These are phyloP conservation scores for Pyricularia sp. DNA, from an alignment of 2,329 filamentous ascomycete species.

Conservation along the genomic window DNA sequence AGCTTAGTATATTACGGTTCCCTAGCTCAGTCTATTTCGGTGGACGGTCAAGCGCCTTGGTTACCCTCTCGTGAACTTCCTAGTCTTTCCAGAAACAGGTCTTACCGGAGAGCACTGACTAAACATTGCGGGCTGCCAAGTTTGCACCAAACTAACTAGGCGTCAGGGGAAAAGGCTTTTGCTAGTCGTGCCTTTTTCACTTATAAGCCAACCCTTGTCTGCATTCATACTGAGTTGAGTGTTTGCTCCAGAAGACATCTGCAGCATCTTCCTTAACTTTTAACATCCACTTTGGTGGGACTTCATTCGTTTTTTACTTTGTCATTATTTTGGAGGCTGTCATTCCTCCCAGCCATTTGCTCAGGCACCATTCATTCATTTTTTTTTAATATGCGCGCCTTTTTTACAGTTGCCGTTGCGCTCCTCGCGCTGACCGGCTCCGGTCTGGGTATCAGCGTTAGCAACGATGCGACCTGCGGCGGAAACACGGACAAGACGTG, in stretches of 20 bases:
- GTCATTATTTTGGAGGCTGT: background rate
- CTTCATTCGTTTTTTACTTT: background rate
- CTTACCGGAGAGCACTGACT: background rate
- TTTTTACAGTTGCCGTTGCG: background rate
- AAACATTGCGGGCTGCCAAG: background rate
- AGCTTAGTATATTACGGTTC: background rate
- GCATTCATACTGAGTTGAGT: background rate
- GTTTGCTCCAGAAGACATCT: background rate
- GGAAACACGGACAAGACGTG: conserved; percentile 1
- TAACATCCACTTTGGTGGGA: background rate
- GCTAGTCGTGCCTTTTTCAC: too few relatives aligned
- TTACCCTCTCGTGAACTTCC: background rate
- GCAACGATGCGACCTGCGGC: conserved; percentile 8
- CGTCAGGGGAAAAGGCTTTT: background rate
- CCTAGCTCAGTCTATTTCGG: background rate
- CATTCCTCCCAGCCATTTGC: background rate
- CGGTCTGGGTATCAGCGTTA: background rate
- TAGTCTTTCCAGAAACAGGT: background rate
- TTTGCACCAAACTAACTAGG: background rate
- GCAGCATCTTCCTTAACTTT: background rate
- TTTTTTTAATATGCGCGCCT: background rate
- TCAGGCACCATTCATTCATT: background rate
- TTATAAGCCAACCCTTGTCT: background rate
- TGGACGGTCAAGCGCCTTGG: background rate
- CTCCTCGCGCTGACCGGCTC: background rate